These are phyloP conservation scores for rapeseed (Brassica napus) DNA, from an alignment of 345 rosid species.

Conservation along the genomic window DNA sequence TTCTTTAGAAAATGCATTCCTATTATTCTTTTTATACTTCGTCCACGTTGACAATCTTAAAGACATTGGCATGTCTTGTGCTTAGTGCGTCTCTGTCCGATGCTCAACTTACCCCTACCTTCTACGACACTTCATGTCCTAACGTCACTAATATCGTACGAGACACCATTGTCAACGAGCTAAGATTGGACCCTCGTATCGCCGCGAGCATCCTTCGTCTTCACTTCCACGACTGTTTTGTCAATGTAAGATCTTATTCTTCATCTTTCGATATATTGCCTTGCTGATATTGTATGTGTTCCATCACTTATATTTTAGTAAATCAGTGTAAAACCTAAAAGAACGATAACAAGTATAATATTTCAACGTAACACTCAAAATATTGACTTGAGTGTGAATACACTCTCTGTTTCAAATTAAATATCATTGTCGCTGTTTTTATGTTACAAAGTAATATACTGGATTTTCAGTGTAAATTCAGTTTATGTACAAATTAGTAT, in stretches of 20 bases:
- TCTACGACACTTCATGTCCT: constrained; percentile 57
- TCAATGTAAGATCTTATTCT: constrained; percentile 41
- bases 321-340: background rate
- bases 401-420: background rate
- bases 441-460: background rate
- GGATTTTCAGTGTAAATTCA: background rate
- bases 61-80: constrained; percentile 33
- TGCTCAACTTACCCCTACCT: constrained; percentile 50
- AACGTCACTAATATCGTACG: constrained; percentile 48
- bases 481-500: background rate
- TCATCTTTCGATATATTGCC: background rate
- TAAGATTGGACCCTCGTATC: constrained; percentile 48
- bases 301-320: background rate
- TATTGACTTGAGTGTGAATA: background rate
- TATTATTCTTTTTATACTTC: constrained; percentile 8
- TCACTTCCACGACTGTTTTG: constrained; percentile 70
- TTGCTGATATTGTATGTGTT: background rate
- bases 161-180: constrained; percentile 47
- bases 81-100: constrained; percentile 17
- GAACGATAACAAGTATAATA: background rate
- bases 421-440: background rate
- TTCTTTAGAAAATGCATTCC: constrained; percentile 15
- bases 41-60: constrained; percentile 29
- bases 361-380: background rate
- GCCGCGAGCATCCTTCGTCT: constrained; percentile 62